phyloP scores from a whole-genome alignment of 1,284 basidiomycete species.

The Papiliotrema fonsecae region DNA sequence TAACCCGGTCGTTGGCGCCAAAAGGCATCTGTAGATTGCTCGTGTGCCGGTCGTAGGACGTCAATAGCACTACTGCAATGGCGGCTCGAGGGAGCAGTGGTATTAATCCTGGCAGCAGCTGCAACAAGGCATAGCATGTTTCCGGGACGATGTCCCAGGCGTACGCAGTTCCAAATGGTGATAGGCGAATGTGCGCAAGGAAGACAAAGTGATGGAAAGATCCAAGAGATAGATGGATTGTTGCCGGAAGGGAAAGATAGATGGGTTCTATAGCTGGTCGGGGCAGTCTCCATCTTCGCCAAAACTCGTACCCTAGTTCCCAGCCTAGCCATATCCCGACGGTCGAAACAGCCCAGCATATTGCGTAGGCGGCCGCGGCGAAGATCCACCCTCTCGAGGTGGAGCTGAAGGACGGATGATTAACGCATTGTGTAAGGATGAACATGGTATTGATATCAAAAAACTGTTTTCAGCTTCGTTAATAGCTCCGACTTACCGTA shows the following conservation, averaged over 20 bases:
- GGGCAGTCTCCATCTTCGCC: slow-evolving; percentile 71
- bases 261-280: slow-evolving; percentile 73
- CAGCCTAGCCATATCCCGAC: slow-evolving; percentile 71
- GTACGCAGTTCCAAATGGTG: slow-evolving; percentile 53
- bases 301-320: slow-evolving; percentile 72
- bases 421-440: slow-evolving; percentile 30
- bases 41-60: slow-evolving; percentile 58
- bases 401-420: slow-evolving; percentile 14
- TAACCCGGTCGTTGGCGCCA: slow-evolving; percentile 8
- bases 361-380: slow-evolving; percentile 48
- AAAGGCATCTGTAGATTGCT: slow-evolving; percentile 51
- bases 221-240: slow-evolving; percentile 64
- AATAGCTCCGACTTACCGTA: slow-evolving; percentile 16
- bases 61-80: slow-evolving; percentile 62
- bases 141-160: slow-evolving; percentile 55
- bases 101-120: slow-evolving; percentile 69
- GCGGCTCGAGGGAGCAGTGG: slow-evolving; percentile 74
- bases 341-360: slow-evolving; percentile 70
- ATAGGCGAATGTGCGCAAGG: slow-evolving; percentile 65
- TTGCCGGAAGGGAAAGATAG: slow-evolving; percentile 71
- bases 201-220: slow-evolving; percentile 79
- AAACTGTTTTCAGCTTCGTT: slow-evolving; percentile 20
- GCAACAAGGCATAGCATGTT: slow-evolving; percentile 69
- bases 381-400: slow-evolving; percentile 28
- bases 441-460: slow-evolving; percentile 39